phyloP scores from a whole-genome alignment of 2,329 filamentous ascomycete genomes.

The Triangularia verruculosa region DNA sequence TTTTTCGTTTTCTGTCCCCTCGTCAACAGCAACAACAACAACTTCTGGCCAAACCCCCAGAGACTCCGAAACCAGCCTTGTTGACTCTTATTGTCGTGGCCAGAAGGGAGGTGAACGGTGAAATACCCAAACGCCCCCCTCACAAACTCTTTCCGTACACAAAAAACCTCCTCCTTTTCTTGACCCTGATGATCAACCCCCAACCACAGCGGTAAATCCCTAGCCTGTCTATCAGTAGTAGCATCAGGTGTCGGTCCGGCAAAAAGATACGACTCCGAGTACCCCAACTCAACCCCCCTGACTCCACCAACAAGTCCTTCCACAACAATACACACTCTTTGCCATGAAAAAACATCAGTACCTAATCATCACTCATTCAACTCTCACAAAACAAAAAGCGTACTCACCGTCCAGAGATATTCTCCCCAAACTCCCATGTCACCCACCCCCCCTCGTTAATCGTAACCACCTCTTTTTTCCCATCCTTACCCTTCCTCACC shows the following conservation, averaged over 20 bases:
- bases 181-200: conserved; percentile 29
- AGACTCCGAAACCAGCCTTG: not conserved
- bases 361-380: not conserved
- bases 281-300: conserved; percentile 34
- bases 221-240: conserved; percentile 32
- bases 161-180: conserved; percentile 31
- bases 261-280: conserved; percentile 38
- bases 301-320: conserved; percentile 23
- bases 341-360: not conserved
- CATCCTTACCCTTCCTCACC: not conserved
- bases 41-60: conserved; percentile 16
- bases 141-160: conserved; percentile 35
- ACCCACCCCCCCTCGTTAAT: conserved; percentile 35
- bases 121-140: conserved; percentile 41
- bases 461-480: conserved; percentile 22
- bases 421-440: conserved; percentile 41
- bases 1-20: not conserved
- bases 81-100: not conserved
- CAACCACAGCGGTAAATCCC: conserved; percentile 34
- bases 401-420: conserved; percentile 39
- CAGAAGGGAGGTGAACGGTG: conserved; percentile 33
- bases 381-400: not conserved
- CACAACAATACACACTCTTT: conserved; percentile 38
- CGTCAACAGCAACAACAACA: conserved; percentile 15
- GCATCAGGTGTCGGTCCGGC: conserved; percentile 35